Evolutionary conservation across 805 yeast species (phyloP).

Genomic region (Saturnispora hagleri): DNA sequence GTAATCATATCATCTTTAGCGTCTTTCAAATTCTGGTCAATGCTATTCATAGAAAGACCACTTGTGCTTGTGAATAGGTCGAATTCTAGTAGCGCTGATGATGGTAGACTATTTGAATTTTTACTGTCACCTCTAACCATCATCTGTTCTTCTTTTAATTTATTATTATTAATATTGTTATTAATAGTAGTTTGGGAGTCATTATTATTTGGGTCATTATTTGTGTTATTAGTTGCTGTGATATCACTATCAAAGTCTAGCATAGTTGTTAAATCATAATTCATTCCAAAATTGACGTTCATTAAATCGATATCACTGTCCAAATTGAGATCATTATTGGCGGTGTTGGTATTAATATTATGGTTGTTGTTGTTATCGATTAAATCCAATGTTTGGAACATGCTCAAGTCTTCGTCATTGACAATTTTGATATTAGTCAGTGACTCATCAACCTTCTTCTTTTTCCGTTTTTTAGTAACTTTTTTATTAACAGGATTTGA

Average conservation of each 20-base stretch:
- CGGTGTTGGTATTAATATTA: not conserved
- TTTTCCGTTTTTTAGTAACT: constrained; percentile 1
- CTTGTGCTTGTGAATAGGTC: constrained; percentile 1
- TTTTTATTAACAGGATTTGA: not conserved
- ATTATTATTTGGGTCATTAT: not conserved
- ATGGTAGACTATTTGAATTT: not conserved
- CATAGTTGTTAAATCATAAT: constrained; percentile 7
- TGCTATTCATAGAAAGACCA: not conserved
- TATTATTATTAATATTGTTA: not conserved
- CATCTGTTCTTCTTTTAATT: constrained; percentile 3
- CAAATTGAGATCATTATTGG: not conserved
- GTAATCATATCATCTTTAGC: constrained; percentile 6
- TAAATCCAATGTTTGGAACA: not conserved
- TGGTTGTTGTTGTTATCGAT: not conserved
- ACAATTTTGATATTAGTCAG: not conserved
- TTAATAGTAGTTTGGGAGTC: not conserved
- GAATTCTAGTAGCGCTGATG: constrained; percentile 3
- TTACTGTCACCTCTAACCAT: constrained; percentile 1
- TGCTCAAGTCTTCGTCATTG: not conserved
- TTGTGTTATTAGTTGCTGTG: not conserved
- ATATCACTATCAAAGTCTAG: constrained; percentile 2
- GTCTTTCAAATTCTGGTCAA: not conserved
- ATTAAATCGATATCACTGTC: constrained; percentile 2
- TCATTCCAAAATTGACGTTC: constrained; percentile 4
- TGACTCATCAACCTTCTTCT: not conserved